phyloP scores from a whole-genome alignment of 78 protist genomes.

The Ministeria vibrans region DNA sequence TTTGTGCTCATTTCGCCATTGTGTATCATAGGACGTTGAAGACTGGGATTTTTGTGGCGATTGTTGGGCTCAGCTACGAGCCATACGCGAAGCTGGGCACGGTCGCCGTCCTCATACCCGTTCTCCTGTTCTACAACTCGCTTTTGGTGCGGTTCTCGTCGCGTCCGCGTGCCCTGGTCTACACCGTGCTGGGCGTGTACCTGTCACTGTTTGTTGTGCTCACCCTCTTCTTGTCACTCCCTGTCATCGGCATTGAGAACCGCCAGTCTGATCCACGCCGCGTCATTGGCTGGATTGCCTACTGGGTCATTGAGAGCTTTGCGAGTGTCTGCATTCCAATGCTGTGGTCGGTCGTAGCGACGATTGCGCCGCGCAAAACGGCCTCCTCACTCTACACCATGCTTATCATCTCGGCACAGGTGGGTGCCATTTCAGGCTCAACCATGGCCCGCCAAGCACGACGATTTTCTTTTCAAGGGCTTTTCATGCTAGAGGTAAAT shows the following conservation, averaged over 20 bases:
- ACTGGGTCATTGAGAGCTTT: constrained; percentile 29
- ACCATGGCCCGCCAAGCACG: neutral
- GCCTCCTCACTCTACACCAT: neutral
- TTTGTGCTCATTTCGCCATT: too few relatives aligned
- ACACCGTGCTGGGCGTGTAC: neutral
- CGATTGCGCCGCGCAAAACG: neutral
- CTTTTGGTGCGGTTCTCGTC: neutral
- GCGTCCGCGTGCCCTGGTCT: neutral
- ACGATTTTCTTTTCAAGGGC: neutral
- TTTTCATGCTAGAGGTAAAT: neutral
- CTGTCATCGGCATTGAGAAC: neutral
- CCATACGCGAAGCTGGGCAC: constrained; percentile 21
- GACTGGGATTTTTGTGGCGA: neutral
- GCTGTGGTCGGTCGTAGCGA: constrained; percentile 18
- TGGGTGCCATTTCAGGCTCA: constrained; percentile 28
- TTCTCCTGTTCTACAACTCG: constrained; percentile 2
- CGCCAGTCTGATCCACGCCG: neutral
- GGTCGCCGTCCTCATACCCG: neutral
- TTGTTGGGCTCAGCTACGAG: constrained; percentile 8
- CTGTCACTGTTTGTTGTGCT: neutral
- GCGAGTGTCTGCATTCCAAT: constrained; percentile 19
- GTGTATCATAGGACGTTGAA: too few relatives aligned
- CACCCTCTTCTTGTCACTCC: neutral
- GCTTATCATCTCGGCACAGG: neutral
- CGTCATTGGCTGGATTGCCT: constrained; percentile 15